These are phyloP conservation scores for Cyberlindnera xylosilytica DNA, from an alignment of 805 yeast species.

Conservation along the genomic window DNA sequence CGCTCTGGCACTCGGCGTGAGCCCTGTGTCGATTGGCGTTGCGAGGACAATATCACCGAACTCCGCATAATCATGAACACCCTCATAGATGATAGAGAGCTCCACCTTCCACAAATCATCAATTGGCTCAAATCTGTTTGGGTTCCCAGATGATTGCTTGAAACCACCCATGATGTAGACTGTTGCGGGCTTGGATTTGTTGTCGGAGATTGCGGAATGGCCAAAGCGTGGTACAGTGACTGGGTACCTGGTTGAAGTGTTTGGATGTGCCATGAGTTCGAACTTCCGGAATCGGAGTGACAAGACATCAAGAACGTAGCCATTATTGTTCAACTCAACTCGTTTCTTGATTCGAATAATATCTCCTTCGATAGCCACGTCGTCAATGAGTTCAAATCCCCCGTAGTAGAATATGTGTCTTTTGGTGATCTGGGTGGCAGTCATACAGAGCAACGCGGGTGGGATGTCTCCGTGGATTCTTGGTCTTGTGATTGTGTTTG, in stretches of 20 bases:
- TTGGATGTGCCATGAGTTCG: slow-evolving; percentile 33
- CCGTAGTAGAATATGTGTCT: slow-evolving; percentile 63
- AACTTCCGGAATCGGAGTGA: slow-evolving; percentile 49
- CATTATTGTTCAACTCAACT: slow-evolving; percentile 47
- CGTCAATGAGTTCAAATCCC: slow-evolving; percentile 50
- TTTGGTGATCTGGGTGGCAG: slow-evolving; percentile 48
- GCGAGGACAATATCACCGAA: slow-evolving; percentile 37
- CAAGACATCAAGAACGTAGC: slow-evolving; percentile 55
- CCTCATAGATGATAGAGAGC: slow-evolving; percentile 34
- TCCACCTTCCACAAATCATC: slow-evolving; percentile 42
- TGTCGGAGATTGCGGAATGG: slow-evolving; percentile 33
- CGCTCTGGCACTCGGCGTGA: slow-evolving; percentile 29
- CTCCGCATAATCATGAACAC: slow-evolving; percentile 33
- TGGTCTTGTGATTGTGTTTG: slow-evolving; percentile 36
- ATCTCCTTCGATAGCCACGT: slow-evolving; percentile 31
- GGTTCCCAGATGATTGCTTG: slow-evolving; percentile 27
- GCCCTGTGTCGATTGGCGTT: slow-evolving; percentile 26
- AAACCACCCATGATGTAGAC: slow-evolving; percentile 50
- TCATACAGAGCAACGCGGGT: slow-evolving; percentile 46
- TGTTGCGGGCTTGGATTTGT: slow-evolving; percentile 29
- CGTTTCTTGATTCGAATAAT: slow-evolving; percentile 35
- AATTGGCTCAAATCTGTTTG: slow-evolving; percentile 31
- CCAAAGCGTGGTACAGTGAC: slow-evolving; percentile 38
- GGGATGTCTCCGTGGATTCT: slow-evolving; percentile 43
- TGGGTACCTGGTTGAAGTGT: slow-evolving; percentile 29